phyloP scores from a whole-genome alignment of 2,329 filamentous ascomycete genomes.

The Diaporthe capsici region DNA sequence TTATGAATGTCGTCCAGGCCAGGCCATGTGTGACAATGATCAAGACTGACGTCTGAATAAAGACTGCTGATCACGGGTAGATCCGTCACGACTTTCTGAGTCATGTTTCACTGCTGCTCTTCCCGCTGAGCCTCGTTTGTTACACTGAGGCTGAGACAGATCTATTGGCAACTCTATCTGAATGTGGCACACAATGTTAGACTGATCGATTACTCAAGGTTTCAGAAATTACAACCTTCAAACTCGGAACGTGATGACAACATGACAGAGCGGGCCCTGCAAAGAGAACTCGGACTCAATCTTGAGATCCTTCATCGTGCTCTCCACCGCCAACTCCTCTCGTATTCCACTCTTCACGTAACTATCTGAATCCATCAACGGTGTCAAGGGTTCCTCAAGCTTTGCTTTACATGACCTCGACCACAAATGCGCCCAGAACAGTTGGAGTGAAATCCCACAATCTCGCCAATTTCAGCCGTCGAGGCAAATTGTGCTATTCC shows the following conservation, averaged over 20 bases:
- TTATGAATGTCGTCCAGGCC: not conserved
- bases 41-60: not conserved
- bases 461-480: not conserved
- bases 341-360: not conserved
- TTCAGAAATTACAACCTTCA: not conserved
- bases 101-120: not conserved
- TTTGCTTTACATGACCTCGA: not conserved
- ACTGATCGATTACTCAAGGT: not conserved
- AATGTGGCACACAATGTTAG: not conserved
- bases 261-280: not conserved
- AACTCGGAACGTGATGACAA: not conserved
- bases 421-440: not conserved
- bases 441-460: not conserved
- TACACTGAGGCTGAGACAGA: not conserved
- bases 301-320: no score
- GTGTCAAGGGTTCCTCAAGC: not conserved
- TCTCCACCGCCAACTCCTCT: not conserved
- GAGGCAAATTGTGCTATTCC: not conserved
- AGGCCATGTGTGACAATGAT: not conserved
- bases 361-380: not conserved
- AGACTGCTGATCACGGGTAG: not conserved
- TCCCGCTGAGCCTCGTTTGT: slow-evolving; percentile 10
- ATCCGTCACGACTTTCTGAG: not conserved
- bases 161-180: not conserved
- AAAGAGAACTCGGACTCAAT: not conserved